Evolutionary conservation across 192 early-diverging fungal genomes (phyloP).

Genomic region (Chytriomyces confervae): DNA sequence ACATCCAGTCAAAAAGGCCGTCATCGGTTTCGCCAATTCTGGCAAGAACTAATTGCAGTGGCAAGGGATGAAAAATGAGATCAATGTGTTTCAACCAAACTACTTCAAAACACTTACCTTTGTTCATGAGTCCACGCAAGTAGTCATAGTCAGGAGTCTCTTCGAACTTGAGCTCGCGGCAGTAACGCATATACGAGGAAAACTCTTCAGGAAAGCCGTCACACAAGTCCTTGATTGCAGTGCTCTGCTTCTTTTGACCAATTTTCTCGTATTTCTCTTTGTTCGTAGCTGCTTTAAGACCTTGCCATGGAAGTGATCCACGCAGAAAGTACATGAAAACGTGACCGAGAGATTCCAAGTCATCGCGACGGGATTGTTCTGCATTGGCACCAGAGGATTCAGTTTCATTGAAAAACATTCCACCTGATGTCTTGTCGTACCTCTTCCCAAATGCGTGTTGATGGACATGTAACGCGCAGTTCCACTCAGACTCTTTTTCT

Average conservation of each 20-base stretch:
- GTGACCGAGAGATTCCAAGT: slow-evolving; percentile 96
- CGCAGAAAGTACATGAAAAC: slow-evolving; percentile 99
- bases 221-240: slow-evolving; percentile 87
- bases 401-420: slow-evolving; percentile 81
- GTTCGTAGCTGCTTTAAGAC: slow-evolving; percentile 95
- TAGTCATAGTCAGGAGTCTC: slow-evolving; percentile 97
- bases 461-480: slow-evolving; percentile 99
- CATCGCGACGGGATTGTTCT: slow-evolving; percentile 98
- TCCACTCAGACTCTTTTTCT: slow-evolving; percentile 92
- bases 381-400: slow-evolving; percentile 61
- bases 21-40: slow-evolving; percentile 82
- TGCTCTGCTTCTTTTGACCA: slow-evolving; percentile 97
- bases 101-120: slow-evolving; percentile 81
- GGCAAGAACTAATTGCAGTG: slow-evolving; percentile 42
- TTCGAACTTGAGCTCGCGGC: slow-evolving; percentile 91
- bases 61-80: not conserved
- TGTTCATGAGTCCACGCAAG: slow-evolving; percentile 83
- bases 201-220: slow-evolving; percentile 95
- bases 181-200: slow-evolving; percentile 86
- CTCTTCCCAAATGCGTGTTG: slow-evolving; percentile 96
- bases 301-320: slow-evolving; percentile 95
- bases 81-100: not conserved
- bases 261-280: slow-evolving; percentile 99
- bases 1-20: slow-evolving; percentile 95
- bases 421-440: slow-evolving; percentile 61